These are phyloP conservation scores for Insectozyma bohioensis DNA, from an alignment of 1,139 yeast species.

Conservation along the genomic window DNA sequence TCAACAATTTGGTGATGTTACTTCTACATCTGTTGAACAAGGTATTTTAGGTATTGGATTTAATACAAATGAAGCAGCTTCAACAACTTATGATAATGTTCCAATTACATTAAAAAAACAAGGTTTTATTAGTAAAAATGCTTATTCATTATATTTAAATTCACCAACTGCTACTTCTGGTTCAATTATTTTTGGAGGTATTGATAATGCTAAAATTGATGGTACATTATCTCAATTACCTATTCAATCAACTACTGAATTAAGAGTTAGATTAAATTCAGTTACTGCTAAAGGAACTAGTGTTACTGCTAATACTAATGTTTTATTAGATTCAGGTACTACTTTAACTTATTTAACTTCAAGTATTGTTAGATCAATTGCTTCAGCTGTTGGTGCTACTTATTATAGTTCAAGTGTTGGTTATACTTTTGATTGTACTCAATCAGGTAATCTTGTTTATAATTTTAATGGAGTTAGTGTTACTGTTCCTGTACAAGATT, in stretches of 20 bases:
- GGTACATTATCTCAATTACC: conserved; percentile 19
- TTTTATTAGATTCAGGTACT: conserved; percentile 27
- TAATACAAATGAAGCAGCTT: conserved; percentile 15
- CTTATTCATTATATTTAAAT: conserved; percentile 36
- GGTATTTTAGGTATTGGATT: conserved; percentile 26
- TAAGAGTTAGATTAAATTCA: conserved; percentile 6
- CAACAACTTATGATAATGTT: conserved; percentile 27
- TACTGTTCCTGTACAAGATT: conserved; percentile 26
- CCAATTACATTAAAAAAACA: conserved; percentile 28
- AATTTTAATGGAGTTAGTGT: conserved; percentile 33
- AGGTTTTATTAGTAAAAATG: conserved; percentile 48
- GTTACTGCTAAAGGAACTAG: conserved; percentile 5
- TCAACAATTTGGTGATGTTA: conserved; percentile 20
- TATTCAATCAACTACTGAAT: conserved; percentile 3
- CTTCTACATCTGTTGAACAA: conserved; percentile 10
- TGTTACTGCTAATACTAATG: not conserved
- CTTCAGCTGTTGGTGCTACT: conserved; percentile 19
- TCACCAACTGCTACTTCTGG: conserved; percentile 22
- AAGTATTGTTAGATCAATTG: conserved; percentile 13
- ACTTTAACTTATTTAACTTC: conserved; percentile 29
- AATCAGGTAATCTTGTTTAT: conserved; percentile 14
- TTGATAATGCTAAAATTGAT: conserved; percentile 26
- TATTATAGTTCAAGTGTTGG: conserved; percentile 12
- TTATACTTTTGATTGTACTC: conserved; percentile 11
- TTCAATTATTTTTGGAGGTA: conserved; percentile 29